Base-by-base conservation (phyloP, 2,329 filamentous ascomycete species). In the Emericellopsis cladophorae region DNA sequence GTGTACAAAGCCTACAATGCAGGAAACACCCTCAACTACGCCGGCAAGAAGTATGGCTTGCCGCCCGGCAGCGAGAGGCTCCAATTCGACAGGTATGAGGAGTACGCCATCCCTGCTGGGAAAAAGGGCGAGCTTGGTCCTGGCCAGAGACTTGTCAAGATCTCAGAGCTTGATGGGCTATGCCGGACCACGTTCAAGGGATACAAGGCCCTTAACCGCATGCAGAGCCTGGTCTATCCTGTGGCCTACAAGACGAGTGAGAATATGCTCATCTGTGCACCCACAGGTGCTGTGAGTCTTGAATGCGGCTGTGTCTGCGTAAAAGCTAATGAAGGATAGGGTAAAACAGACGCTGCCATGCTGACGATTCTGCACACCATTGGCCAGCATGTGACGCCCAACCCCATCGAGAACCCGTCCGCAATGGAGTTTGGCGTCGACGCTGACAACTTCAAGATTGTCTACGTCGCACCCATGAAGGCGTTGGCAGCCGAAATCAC, bases 381-480 rank as follows among this genome's bases (percentile, higher is more conserved):
- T 43, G 79, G 84, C 2, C 89, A 94, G 57, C 90, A 96, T 53
- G 75, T 85, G 21, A 68, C 72, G 1, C 90, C 92, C 0, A 88
- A 79, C 49, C 90, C 89, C 0, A 70, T 82, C 9, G 85, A 94
- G 43, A 68, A 86, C 33, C 76, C 76, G 0, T 66, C 78, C 41
- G 79, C 83, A 1, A 79, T 72, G 1, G 84, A 95, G 32, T 95
- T 95, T 54, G 75, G 74, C 2, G 84, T 95, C n/a, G 73, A 83
- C 43, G 66, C 78, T 0, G 84, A 94, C 40, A 86, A 94, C 51
- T 95, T 96, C 72, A 96, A 98, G 62, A 90, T 98, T 51, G 88
- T 98, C 42, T 98, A 98, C 51, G 92, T 98, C 33, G 92, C 93
- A 1, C 93, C 92, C 0, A 98, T 98, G 93, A 98, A 98, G 61